Evolutionary conservation across 768 basidiomycete species (phyloP).

Genomic region (Tricholoma flavovirens): DNA sequence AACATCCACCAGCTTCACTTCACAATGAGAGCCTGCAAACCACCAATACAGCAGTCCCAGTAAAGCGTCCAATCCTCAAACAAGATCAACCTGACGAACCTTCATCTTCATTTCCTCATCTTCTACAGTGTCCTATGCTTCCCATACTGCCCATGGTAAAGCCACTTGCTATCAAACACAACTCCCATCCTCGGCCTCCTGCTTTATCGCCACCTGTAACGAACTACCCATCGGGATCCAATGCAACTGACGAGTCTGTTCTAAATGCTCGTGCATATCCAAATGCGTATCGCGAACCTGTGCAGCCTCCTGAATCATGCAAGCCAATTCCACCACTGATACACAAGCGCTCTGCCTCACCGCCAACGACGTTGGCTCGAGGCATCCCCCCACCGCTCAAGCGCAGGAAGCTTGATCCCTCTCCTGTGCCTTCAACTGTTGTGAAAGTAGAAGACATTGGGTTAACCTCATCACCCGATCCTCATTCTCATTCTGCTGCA

Average conservation of each 20-base stretch:
- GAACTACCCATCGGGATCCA: not conserved
- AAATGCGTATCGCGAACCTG: not conserved
- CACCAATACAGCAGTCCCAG: not conserved
- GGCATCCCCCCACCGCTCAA: not conserved
- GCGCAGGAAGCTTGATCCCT: conserved; percentile 4
- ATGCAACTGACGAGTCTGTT: not conserved
- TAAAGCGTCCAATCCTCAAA: not conserved
- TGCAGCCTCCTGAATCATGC: not conserved
- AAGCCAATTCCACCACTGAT: not conserved
- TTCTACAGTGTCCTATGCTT: not conserved
- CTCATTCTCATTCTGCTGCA: not conserved
- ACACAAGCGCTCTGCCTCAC: not conserved
- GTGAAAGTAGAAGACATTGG: not conserved
- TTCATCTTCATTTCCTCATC: not conserved
- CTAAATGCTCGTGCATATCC: not conserved
- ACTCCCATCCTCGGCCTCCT: not conserved
- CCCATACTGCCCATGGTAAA: not conserved
- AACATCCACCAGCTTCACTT: too few species aligned
- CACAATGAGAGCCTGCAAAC: not conserved
- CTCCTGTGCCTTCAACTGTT: not conserved
- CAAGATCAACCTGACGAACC: not conserved
- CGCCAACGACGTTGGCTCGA: not conserved
- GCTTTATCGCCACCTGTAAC: not conserved
- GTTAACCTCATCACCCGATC: not conserved
- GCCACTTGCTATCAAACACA: not conserved